These are phyloP conservation scores for Cyclotella distinguenda DNA, from an alignment of 108 stramenopile genomes.

Conservation along the genomic window DNA sequence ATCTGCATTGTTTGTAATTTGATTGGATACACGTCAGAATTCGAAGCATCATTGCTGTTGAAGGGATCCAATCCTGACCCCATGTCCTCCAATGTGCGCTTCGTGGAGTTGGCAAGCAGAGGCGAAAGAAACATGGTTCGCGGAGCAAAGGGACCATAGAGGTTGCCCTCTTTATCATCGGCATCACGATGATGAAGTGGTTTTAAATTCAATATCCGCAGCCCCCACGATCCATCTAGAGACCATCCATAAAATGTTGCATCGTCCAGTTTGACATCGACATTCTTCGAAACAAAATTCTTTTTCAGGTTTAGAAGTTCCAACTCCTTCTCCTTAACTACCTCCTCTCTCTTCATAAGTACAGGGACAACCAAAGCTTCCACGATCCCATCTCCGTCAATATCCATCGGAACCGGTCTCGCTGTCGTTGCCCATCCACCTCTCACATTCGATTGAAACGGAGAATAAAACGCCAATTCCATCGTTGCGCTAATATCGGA, in stretches of 20 bases:
- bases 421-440: slow-evolving; percentile 17
- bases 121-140: slow-evolving; percentile 54
- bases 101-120: slow-evolving; percentile 9
- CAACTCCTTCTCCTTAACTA: slow-evolving; percentile 9
- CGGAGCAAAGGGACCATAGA: slow-evolving; percentile 65
- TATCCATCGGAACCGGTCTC: slow-evolving; percentile 60
- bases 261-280: not conserved
- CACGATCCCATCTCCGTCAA: slow-evolving; percentile 81
- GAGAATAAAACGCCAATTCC: slow-evolving; percentile 63
- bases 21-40: slow-evolving; percentile 16
- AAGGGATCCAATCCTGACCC: slow-evolving; percentile 2
- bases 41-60: not conserved
- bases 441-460: slow-evolving; percentile 32
- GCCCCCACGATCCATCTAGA: slow-evolving; percentile 42
- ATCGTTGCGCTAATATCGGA: slow-evolving; percentile 49
- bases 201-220: slow-evolving; percentile 71
- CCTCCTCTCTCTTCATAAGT: slow-evolving; percentile 20
- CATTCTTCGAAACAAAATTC: not conserved
- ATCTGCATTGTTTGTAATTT: slow-evolving; percentile 38
- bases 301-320: not conserved
- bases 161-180: slow-evolving; percentile 14
- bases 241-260: slow-evolving; percentile 12
- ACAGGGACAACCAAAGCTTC: slow-evolving; percentile 69
- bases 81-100: not conserved
- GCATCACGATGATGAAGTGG: slow-evolving; percentile 48